Base-by-base conservation (phyloP, 306 rosid genomes). In the Luffa aegyptiaca region DNA sequence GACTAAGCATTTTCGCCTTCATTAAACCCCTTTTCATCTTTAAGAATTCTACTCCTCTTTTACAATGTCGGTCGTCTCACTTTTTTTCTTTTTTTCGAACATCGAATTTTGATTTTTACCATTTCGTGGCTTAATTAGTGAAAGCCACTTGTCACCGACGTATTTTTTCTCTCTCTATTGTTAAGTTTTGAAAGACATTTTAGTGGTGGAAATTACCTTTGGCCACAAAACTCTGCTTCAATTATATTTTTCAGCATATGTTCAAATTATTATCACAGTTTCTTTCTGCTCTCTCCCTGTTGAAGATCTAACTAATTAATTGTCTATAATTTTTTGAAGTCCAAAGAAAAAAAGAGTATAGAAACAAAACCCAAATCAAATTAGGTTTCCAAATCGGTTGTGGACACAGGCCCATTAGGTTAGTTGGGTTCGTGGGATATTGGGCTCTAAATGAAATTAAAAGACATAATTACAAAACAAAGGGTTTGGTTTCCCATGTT, bases 1-100 rank as follows among this genome's bases (percentile, higher is more conserved):
- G 94, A 90, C 86, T 90, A 90, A 87, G 17, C 49, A 7, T 1
- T 11, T 48, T 46, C 12, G 64, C 10, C 52, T 18, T 3, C 6
- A 7, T 46, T 1, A 17, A 0, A 20, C 12, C 8, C 8, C 0
- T 11, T 37, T 31, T 66, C 48, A 8, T 8, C 13, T 64, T 64
- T 7, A 13, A 37, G 42, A 53, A 53, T 3, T 53, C 16, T 56
- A 18, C 46, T 18, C 16, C 3, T 16, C 5, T 1, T 10, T 14
- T 45, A 6, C 36, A 20, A 5, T 33, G 10, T 41, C 59, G 21
- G 5, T 16, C 46, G 0, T 65, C 20, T 11, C 59, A 18, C 1
- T 13, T 10, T 33, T 64, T 51, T 41, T 37, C 0, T 4, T 18
- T 35, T 80, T 68, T 16, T 2, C 21, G n/a, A 36, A 36, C 58